phyloP scores from a whole-genome alignment of 331 rosid genomes.

The Telfairia occidentalis region DNA sequence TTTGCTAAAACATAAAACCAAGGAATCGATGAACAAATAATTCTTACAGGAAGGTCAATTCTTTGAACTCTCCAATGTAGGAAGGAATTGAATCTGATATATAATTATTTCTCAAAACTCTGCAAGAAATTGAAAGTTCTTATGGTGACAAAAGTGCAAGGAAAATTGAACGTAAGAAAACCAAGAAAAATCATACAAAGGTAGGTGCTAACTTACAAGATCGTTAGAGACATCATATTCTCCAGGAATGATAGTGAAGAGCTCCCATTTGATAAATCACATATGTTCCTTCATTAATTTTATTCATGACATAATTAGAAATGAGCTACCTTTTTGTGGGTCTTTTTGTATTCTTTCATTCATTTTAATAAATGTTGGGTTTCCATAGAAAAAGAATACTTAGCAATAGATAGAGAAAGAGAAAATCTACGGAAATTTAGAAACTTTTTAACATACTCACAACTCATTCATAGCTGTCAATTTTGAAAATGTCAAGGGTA shows the following conservation, averaged over 20 bases:
- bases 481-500: constrained; percentile 45
- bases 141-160: not conserved
- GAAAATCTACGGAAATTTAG: not conserved
- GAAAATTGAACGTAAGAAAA: constrained; percentile 8
- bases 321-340: not conserved
- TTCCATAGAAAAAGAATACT: not conserved
- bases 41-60: constrained; percentile 48
- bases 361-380: not conserved
- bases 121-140: constrained; percentile 21
- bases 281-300: constrained; percentile 34
- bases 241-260: constrained; percentile 45
- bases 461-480: constrained; percentile 42
- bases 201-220: constrained; percentile 30
- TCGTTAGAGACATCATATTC: constrained; percentile 47
- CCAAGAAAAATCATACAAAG: not conserved
- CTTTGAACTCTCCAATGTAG: constrained; percentile 31
- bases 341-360: not conserved
- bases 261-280: constrained; percentile 47
- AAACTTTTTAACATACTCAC: constrained; percentile 25
- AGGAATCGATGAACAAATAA: not conserved
- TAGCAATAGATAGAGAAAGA: not conserved
- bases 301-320: constrained; percentile 13
- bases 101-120: constrained; percentile 54
- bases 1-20: too few species aligned
- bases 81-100: constrained; percentile 53